Conservation (phyloP, 2,329 filamentous ascomycete species). For the Dothiorella sarmentorum region DNA sequence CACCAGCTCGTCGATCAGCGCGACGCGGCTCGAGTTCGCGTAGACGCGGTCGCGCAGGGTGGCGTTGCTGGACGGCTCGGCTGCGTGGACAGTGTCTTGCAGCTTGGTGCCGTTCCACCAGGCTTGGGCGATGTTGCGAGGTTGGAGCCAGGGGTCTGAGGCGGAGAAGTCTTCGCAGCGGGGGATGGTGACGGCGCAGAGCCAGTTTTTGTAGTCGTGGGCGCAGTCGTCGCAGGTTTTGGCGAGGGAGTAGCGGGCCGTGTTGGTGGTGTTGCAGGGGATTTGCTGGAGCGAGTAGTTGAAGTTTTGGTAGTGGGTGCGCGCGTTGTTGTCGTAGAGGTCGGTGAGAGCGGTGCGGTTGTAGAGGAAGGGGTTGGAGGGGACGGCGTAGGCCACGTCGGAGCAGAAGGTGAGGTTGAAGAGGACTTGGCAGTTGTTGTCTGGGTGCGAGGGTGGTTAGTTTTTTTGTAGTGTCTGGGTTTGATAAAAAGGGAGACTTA, state of each 20-base stretch:
- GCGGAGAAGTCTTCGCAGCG: conserved; percentile 81
- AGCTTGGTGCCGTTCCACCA: conserved; percentile 68
- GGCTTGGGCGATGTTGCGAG: conserved; percentile 65
- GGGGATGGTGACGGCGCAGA: conserved; percentile 89
- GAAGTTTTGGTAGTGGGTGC: conserved; percentile 70
- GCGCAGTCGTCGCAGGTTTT: conserved; percentile 73
- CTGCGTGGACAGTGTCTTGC: conserved; percentile 30
- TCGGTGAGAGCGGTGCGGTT: conserved; percentile 60
- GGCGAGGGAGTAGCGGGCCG: conserved; percentile 77
- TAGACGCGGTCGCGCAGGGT: conserved; percentile 33
- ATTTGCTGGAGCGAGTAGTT: conserved; percentile 77
- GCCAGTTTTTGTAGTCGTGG: conserved; percentile 84
- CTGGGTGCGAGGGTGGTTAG: conserved; percentile 39
- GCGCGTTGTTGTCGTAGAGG: conserved; percentile 76
- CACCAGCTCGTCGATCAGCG: conserved; percentile 67
- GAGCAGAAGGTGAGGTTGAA: conserved; percentile 86
- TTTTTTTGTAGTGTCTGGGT: not conserved
- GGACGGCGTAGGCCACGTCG: conserved; percentile 86
- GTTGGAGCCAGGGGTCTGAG: conserved; percentile 49
- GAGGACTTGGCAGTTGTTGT: conserved; percentile 79
- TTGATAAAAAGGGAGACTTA: conserved; percentile 41
- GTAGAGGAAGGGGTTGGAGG: conserved; percentile 66
- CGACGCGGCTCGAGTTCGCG: conserved; percentile 62
- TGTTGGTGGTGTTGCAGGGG: conserved; percentile 72
- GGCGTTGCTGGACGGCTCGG: conserved; percentile 24